A percentile compares a stretch with the other conserved stretches of the same genome.
Conservation (phyloP, 2,329 filamentous ascomycete genomes). For the Sporothrix curviconia region DNA sequence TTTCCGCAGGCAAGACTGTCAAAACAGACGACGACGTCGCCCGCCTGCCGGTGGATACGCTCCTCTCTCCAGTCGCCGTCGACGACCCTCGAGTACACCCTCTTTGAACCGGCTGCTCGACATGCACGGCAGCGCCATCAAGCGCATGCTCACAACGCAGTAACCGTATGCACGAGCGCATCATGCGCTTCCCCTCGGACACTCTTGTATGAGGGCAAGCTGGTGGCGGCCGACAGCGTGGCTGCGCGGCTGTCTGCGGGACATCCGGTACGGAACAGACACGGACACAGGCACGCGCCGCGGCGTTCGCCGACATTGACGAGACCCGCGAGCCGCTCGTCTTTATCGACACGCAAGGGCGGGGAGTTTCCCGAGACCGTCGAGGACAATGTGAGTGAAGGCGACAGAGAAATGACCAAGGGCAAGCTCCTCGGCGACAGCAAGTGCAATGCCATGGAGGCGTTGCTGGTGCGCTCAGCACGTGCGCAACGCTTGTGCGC, state of each 20-base stretch:
- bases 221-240: slow-evolving; percentile 76
- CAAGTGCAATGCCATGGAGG: slow-evolving; percentile 91
- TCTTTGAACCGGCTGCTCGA: slow-evolving; percentile 84
- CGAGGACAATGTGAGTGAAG: slow-evolving; percentile 57
- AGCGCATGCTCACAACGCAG: slow-evolving; percentile 91
- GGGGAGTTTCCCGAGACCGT: slow-evolving; percentile 81
- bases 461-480: slow-evolving; percentile 71
- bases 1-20: background rate
- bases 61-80: slow-evolving; percentile 30
- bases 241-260: slow-evolving; percentile 66
- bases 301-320: slow-evolving; percentile 62
- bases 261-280: slow-evolving; percentile 58
- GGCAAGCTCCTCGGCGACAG: slow-evolving; percentile 47
- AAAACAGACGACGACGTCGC: background rate
- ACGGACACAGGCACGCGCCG: slow-evolving; percentile 27
- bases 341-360: slow-evolving; percentile 94
- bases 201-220: slow-evolving; percentile 76
- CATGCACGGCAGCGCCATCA: slow-evolving; percentile 76
- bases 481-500: slow-evolving; percentile 61
- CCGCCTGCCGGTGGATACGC: slow-evolving; percentile 21
- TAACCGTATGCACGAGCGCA: slow-evolving; percentile 96
- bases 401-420: background rate
- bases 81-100: slow-evolving; percentile 70
- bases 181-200: slow-evolving; percentile 90
- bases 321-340: slow-evolving; percentile 83